Evolutionary conservation across 441 rosid species (phyloP), one percentile per base, ranked within the genome.

Genomic region (Jatropha podagrica): DNA sequence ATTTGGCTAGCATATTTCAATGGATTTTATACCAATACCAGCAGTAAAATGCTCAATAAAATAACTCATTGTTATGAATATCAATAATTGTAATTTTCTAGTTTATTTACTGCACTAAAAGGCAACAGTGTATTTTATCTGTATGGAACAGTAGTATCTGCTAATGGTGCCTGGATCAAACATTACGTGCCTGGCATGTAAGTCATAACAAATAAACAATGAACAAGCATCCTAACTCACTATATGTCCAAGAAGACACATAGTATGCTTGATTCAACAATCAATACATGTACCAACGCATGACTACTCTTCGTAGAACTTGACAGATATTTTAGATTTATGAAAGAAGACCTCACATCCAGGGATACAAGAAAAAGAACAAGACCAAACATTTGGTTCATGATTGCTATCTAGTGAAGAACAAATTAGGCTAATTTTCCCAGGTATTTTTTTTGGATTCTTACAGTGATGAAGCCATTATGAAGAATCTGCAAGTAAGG

Each of bases 271-370:
- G 63, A 73, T 40, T 38, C 15, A 52, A 73, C 7, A 61, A 37
- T 48, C n/a, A 62, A 72, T 2, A 44, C 14, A 73, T 49, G 62
- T 48, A 26, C 59, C 37, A 32, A 48, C 37, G 38, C 68, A 73
- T 49, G 32, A 54, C 3, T 23, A 38, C 55, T 37, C 11, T 18
- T 5, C 37, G 15, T 58, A 56, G 8, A 66, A 14, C 3, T 56
- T 26, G 40, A 44, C 18, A 2, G n/a, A 44, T 20, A 26, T 20
- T 40, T 20, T 26, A 26, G 14, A 32, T 58, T 56, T 10, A 17
- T 55, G 23, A 17, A 55, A 18, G 55, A 51, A 11, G 46, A 40
- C 49, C 2, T n/a, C 27, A 23, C 27, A 55, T 41, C 69, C 26
- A n/a, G 13, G 5, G 20, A 15, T 20, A 27, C 49, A n/a, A n/a